Evolutionary conservation across 768 basidiomycete genomes (phyloP).

Genomic region (Kwoniella dendrophila): DNA sequence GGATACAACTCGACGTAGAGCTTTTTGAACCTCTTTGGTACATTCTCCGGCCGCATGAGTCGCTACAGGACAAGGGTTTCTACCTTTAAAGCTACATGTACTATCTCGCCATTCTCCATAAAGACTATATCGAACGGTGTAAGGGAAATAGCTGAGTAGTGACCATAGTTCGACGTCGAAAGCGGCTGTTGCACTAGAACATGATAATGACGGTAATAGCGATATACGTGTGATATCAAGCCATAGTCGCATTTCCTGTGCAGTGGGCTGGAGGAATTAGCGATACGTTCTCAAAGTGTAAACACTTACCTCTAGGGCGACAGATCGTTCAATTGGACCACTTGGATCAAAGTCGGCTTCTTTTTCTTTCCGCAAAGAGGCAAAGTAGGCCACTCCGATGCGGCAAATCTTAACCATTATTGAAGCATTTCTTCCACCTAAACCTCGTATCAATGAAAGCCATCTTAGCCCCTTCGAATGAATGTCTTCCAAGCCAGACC

Average conservation of each 20-base stretch:
- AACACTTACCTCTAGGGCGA: slow-evolving; percentile 19
- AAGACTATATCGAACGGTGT: slow-evolving; percentile 78
- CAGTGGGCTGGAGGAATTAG: slow-evolving; percentile 35
- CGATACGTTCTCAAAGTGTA: not conserved
- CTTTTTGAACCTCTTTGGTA: slow-evolving; percentile 82
- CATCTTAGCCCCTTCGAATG: slow-evolving; percentile 75
- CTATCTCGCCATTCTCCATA: slow-evolving; percentile 93
- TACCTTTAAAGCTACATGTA: slow-evolving; percentile 64
- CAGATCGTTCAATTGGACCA: not conserved
- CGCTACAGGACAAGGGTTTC: slow-evolving; percentile 38
- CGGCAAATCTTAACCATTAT: slow-evolving; percentile 79
- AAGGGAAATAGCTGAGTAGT: slow-evolving; percentile 76
- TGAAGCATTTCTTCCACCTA: slow-evolving; percentile 74
- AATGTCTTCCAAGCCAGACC: slow-evolving; percentile 69
- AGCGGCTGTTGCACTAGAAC: slow-evolving; percentile 81
- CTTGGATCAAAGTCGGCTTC: slow-evolving; percentile 25
- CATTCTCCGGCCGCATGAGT: slow-evolving; percentile 65
- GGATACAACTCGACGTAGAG: slow-evolving; percentile 81
- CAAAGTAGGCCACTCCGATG: slow-evolving; percentile 62
- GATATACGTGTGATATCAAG: slow-evolving; percentile 74
- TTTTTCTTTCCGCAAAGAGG: slow-evolving; percentile 38
- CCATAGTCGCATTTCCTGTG: slow-evolving; percentile 62
- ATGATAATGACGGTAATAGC: slow-evolving; percentile 81
- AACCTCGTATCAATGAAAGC: slow-evolving; percentile 75
- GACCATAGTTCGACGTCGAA: slow-evolving; percentile 92